Base-by-base conservation (phyloP, 768 basidiomycete species). In the Mycena venus region DNA sequence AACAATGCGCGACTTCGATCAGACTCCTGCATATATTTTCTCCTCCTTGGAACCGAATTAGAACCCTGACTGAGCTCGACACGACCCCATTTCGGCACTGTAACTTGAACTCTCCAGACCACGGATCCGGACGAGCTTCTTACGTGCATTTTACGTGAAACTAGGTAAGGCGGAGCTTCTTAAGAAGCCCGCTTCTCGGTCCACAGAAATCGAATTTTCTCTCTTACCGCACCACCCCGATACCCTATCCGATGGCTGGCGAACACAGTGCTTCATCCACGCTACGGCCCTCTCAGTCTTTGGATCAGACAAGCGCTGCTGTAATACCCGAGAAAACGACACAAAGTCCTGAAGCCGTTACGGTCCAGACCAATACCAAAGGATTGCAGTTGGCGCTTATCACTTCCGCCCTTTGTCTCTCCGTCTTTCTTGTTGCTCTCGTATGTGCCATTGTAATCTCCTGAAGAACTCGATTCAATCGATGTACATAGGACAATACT, bases 361-460 rank as follows among this genome's bases (percentile, higher is more conserved):
- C 34, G 44, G 21, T 23, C 14, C 17, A 19, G 9, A 4, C 2
- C 17, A 53, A 42, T 19, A 29, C 23, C 15, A 40, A 40, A 55
- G 51, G 64, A 36, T 19, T 66, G 8, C 51, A 55, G 27, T 34
- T 69, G n/a, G 23, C 55, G 6, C 67, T 69, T 15, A 60, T 76
- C 40, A 72, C 67, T 12, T 27, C 71, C 23, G 70, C 64, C n/a
- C 53, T 77, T 19, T 75, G 73, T 65, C 70, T 77, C 32, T 70
- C 73, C 14, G 70, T 68, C 7, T 77, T 75, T 38, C 66, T 77
- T 36, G 76, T 77, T 32, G 60, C 73, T 34, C 56, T 60, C 66
- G 76, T 72, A 34, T 27, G 56, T 29, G 19, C 10, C 27, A 15
- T 15, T 53, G n/a, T 21, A 8, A 31, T 49, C 49, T 31, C 38